A percentile compares a stretch with the other conserved stretches of the same genome.
Evolutionary conservation across 1,284 basidiomycete genomes (phyloP).

Genomic region (Ustilago curta): DNA sequence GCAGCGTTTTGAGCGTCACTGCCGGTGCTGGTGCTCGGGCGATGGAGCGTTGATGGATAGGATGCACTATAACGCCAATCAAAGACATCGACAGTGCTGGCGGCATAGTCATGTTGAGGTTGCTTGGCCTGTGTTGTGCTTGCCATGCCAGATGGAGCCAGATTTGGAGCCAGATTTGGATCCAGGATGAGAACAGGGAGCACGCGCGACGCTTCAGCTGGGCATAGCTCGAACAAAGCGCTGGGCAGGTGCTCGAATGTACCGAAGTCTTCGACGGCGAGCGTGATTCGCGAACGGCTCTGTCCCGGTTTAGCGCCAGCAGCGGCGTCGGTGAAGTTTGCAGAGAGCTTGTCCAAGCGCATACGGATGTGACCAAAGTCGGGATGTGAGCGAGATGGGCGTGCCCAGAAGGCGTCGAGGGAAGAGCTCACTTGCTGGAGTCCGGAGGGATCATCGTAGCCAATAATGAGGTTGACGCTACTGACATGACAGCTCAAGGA

Average conservation of each 20-base stretch:
- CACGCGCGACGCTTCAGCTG: conserved; percentile 17
- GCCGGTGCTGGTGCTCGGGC: background rate
- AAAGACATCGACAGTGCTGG: conserved; percentile 40
- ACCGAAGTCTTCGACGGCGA: conserved; percentile 31
- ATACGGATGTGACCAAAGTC: conserved; percentile 54
- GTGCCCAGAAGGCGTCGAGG: conserved; percentile 46
- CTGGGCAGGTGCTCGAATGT: conserved; percentile 46
- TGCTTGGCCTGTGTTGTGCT: conserved; percentile 5
- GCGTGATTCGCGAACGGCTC: background rate
- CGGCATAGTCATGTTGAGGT: conserved; percentile 29
- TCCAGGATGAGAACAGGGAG: conserved; percentile 50
- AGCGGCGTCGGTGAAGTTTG: conserved; percentile 2
- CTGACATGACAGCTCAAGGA: conserved; percentile 17
- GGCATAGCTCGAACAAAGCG: conserved; percentile 15
- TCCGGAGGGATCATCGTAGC: conserved; percentile 33
- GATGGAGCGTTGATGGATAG: background rate
- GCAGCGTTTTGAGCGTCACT: background rate
- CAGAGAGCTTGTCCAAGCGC: conserved; percentile 29
- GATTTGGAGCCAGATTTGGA: conserved; percentile 24
- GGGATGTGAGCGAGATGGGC: conserved; percentile 46
- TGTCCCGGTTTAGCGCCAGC: background rate
- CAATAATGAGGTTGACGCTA: conserved; percentile 41
- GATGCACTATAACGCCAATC: conserved; percentile 42
- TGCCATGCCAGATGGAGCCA: conserved; percentile 12
- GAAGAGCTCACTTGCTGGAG: background rate